Conservation (phyloP, 139 green algal species). For the Tetradesmus obliquus region DNA sequence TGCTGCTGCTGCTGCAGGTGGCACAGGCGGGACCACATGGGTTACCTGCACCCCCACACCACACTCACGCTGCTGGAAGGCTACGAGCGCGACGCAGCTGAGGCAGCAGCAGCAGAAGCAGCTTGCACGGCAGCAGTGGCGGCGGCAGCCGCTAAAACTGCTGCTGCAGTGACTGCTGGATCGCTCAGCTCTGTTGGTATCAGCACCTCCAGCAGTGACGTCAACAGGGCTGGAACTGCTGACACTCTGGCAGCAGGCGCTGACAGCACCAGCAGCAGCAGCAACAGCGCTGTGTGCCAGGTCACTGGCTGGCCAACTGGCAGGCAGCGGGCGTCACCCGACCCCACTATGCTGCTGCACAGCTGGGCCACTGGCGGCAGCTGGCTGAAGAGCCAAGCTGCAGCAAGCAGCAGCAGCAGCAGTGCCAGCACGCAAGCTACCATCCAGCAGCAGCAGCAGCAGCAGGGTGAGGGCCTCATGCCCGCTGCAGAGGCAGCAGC, state of each 20-base stretch:
- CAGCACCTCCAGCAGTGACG: neutral
- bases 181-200: neutral
- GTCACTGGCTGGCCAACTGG: neutral
- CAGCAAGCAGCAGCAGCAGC: slow-evolving; percentile 42
- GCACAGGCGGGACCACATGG: slow-evolving; percentile 68
- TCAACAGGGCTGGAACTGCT: neutral
- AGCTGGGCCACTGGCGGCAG: slow-evolving; percentile 42
- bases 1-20: slow-evolving; percentile 47
- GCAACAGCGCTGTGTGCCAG: neutral
- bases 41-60: slow-evolving; percentile 59
- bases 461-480: neutral
- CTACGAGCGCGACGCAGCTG: slow-evolving; percentile 62
- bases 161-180: neutral
- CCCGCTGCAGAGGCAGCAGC: neutral
- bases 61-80: slow-evolving; percentile 68
- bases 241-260: neutral
- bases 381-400: neutral
- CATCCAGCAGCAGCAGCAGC: slow-evolving; percentile 14
- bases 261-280: neutral
- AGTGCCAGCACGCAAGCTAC: neutral
- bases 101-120: slow-evolving; percentile 9
- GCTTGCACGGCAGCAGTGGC: neutral
- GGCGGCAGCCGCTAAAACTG: neutral
- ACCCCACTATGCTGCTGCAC: slow-evolving; percentile 26
- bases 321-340: neutral